These are phyloP conservation scores for Ganoderma meredithae DNA, from an alignment of 1,284 basidiomycete species.

Conservation along the genomic window DNA sequence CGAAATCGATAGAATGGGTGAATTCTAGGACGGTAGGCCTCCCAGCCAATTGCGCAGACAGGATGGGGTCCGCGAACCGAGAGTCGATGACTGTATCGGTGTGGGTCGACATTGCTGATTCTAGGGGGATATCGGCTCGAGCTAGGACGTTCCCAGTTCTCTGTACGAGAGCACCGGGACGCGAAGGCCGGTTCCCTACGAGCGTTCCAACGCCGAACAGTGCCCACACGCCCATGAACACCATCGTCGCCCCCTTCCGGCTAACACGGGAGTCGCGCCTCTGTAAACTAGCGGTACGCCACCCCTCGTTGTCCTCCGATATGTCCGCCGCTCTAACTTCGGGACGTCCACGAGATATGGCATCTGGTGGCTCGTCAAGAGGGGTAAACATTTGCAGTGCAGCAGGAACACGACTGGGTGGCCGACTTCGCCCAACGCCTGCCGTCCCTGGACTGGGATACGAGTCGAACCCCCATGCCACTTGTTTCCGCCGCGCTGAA, in stretches of 20 bases:
- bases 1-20: not conserved
- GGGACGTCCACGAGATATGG: slow-evolving; percentile 53
- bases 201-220: slow-evolving; percentile 71
- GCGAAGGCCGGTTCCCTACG: slow-evolving; percentile 41
- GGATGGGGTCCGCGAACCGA: slow-evolving; percentile 13
- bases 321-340: slow-evolving; percentile 43
- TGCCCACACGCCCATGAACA: slow-evolving; percentile 76
- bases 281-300: slow-evolving; percentile 33
- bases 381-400: slow-evolving; percentile 43
- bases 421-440: slow-evolving; percentile 48
- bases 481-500: slow-evolving; percentile 54
- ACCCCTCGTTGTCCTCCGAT: slow-evolving; percentile 30
- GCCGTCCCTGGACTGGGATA: slow-evolving; percentile 43
- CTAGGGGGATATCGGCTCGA: slow-evolving; percentile 23
- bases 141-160: slow-evolving; percentile 44
- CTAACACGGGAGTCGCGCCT: slow-evolving; percentile 62
- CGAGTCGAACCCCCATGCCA: slow-evolving; percentile 74
- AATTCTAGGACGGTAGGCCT: slow-evolving; percentile 15
- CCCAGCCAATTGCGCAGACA: slow-evolving; percentile 21
- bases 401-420: slow-evolving; percentile 39
- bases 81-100: slow-evolving; percentile 4
- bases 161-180: slow-evolving; percentile 24
- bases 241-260: slow-evolving; percentile 70
- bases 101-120: slow-evolving; percentile 11
- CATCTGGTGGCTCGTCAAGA: slow-evolving; percentile 35